Base-by-base conservation (phyloP, 148 eudicot genomes). In the Rhododendron ovatum region DNA sequence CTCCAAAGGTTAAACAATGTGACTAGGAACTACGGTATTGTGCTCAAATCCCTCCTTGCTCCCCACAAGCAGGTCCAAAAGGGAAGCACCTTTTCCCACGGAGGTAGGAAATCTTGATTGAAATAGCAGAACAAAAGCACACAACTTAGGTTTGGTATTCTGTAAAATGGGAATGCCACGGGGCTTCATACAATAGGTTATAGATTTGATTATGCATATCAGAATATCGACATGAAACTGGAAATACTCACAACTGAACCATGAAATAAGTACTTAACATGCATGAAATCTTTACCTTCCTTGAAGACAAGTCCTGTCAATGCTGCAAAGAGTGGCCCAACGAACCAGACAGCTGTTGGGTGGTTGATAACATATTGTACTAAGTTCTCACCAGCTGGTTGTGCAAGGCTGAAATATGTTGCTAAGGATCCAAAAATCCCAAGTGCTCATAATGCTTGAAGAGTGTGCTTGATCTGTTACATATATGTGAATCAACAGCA, bases 271-370 rank as follows among this genome's bases (percentile, higher is more conserved):
- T 8, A 67, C 20, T 45, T 33, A 39, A 50, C 35, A 28, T 20
- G 63, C 71, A 50, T 30, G 47, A 33, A 11, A 55, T 1, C 24
- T 81, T 28, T 85, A 93, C 99, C 98, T 96, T 96, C 98, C 88
- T 95, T 95, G 92, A 95, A 95, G 53, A 96, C 96, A 11, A 95
- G 93, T n/a, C 98, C 98, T 0, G 99, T 94, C 74, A 96, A 91
- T 63, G 99, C 88, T 47, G 98, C 98, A 90, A 95, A 96, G 43
- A 94, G 81, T 9, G 99, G 98, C 41, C 98, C 98, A 69, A 95
- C 94, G 78, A 95, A 90, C 99, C 98, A 96, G 84, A 95, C 91
- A 80, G 98, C 91, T 67, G 85, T 83, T 24, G 99, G 97, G 84
- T 95, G 84, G 79, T 89, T 90, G 53, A 90, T 88, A 82, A 92